Evolutionary conservation across 208 protist species (phyloP), one percentile per base, ranked within the genome.

Genomic region (Angomonas deanei): DNA sequence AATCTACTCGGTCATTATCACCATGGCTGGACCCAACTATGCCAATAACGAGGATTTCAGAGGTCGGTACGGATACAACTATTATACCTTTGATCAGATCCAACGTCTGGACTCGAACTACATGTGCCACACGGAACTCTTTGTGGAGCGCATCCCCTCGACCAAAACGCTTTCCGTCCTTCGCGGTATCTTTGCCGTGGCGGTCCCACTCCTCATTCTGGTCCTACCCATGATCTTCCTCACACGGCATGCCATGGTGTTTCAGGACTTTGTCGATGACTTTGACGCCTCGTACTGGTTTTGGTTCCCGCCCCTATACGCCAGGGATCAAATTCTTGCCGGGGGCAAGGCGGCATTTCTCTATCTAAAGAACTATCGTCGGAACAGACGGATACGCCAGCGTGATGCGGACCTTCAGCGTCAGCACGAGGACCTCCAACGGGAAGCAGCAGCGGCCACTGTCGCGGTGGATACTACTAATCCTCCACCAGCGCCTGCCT

Each of bases 241-340:
- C 34, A 63, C 88, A 34, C 57, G 76, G 49, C 54, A 72, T 4
- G 69, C 74, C 3, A 67, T 85, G 26, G 23, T 85, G 2, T 49
- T 88, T 26, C 76, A 82, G 38, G 42, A 64, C 33, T 75, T 70
- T 58, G 66, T 88, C 61, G 57, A 63, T 27, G 72, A 86, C 32
- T 59, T 76, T 28, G 76, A 92, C 60, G 66, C 78, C 30, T 47
- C 68, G 13, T 73, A 79, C 26, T 92, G 75, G 72, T 31, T 92
- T 19, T 84, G 75, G 71, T 72, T 65, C n/a, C 61, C 68, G 26
- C 75, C 85, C 38, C 67, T 72, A 26, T 58, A 62, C 8, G 23
- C 84, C 49, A 64, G 73, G 26, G 63, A 77, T 33, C 27, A 21
- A 2, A 64, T 80, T 48, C 10, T 49, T 15, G 4, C 17, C 55